Evolutionary conservation across 2,329 filamentous ascomycete genomes (phyloP), one percentile per base, ranked within the genome.

Genomic region (Rhynchosporium secalis): DNA sequence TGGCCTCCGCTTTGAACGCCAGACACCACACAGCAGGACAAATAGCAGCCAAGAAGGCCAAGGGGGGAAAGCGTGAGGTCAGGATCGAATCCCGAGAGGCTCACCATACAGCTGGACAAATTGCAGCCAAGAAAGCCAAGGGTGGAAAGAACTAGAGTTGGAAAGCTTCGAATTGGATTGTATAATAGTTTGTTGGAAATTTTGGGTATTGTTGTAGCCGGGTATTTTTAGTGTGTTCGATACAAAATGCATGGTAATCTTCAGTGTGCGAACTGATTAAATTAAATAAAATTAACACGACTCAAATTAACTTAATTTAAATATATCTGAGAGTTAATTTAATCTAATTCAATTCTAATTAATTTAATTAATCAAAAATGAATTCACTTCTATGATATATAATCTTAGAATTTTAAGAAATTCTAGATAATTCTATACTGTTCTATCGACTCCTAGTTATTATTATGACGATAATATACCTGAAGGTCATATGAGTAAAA

Each of bases 81-180:
- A 20, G 20, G 20, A 20, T 20, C 1, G 20, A 20, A 20, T 20
- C 20, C 20, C 20, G 20, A 20, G 51, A 68, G 13, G 45, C 59
- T 1, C 66, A 70, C 13, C 65, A 71, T 28, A 72, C 67, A 12
- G 67, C 64, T n/a, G 61, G 58, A 7, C 67, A 71, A 13, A 71
- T 69, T 4, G 67, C 68, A 0, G 62, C 20, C 15, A 52, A 31
- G n/a, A 46, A 46, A 8, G 49, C 49, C 7, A 52, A 52, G 20
- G 31, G 15, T 28, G 56, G 33, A 41, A 54, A 52, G 47, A 36
- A 36, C 2, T 52, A 31, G 8, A 33, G 8, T 31, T 52, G 36
- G 12, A 40, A n/a, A 40, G 49, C 36, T 31, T 20, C 38, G 20
- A 26, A 38, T 52, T 31, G 49, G 33, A 52, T 26, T 52, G 49